Percentiles rank a stretch among this genome's conserved stretches.
Conservation (phyloP, 192 early-diverging fungal genomes). For the Backusella parvicylindrica region DNA sequence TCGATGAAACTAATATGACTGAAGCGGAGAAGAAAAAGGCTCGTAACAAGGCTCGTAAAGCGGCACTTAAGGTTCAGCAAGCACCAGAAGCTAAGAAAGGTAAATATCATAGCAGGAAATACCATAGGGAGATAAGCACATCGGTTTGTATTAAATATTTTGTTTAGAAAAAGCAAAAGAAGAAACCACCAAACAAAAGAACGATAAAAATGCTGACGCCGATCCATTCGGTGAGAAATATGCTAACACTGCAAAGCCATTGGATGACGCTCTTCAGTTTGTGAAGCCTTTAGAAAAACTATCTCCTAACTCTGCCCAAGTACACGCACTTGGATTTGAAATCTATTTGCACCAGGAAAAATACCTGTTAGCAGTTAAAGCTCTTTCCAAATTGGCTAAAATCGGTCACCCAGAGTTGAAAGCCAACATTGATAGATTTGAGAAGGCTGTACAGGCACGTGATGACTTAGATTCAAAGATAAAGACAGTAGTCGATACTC, state of each 20-base stretch:
- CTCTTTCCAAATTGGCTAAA: slow-evolving; percentile 47
- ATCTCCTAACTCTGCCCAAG: slow-evolving; percentile 53
- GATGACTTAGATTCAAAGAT: slow-evolving; percentile 7
- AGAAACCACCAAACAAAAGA: slow-evolving; percentile 44
- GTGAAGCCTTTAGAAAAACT: slow-evolving; percentile 65
- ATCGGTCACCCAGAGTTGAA: slow-evolving; percentile 38
- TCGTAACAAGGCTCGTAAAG: slow-evolving; percentile 71
- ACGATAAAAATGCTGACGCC: slow-evolving; percentile 50
- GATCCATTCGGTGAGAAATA: slow-evolving; percentile 74
- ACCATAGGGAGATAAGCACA: not conserved
- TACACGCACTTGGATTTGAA: slow-evolving; percentile 58
- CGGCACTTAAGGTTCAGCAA: slow-evolving; percentile 60
- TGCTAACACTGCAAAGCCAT: slow-evolving; percentile 54
- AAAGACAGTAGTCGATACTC: not conserved
- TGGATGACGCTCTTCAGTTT: slow-evolving; percentile 76
- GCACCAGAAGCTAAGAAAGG: slow-evolving; percentile 50
- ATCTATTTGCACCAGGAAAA: slow-evolving; percentile 70
- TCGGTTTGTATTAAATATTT: not conserved
- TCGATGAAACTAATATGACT: slow-evolving; percentile 57
- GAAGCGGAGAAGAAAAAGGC: slow-evolving; percentile 78
- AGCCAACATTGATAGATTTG: slow-evolving; percentile 44
- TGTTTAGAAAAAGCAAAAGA: slow-evolving; percentile 32
- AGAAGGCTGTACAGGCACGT: slow-evolving; percentile 35
- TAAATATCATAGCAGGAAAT: not conserved
- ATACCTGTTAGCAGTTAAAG: slow-evolving; percentile 60